Base-by-base conservation (phyloP, 78 protist species). In the Dictyostelium brefeldianum region DNA sequence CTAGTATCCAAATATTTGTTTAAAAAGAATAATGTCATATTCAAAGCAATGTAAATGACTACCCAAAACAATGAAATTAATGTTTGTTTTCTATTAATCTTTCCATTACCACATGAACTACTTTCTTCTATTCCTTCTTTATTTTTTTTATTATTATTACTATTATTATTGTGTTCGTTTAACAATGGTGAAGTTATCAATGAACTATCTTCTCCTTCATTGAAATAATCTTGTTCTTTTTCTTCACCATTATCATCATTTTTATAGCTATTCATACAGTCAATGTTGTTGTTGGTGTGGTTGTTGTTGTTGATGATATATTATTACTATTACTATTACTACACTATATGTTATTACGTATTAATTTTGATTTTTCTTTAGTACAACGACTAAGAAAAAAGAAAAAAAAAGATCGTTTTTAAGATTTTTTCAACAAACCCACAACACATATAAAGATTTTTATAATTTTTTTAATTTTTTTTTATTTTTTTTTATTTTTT, bases 1-100 rank as follows among this genome's bases (percentile, higher is more conserved):
- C 47, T 75, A 10, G 14, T n/a, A 25, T 59, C 22, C 15, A 87
- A 27, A 62, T 87, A 87, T 50, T 87, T 87, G 64, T 87, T 87
- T 5, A 77, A 14, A 27, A 87, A 43, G 14, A 18, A 20, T 53
- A 87, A 50, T 10, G 46, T 20, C 57, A 87, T 25, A 64, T 87
- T 87, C 8, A 87, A n/a, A 6, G 41, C 8, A 1, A 74, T 36
- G 65, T 77, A 87, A 17, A 36, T 18, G 4, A 87, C 11, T 3
- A 87, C 62, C 83, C 83, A 87, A 48, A 75, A 48, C 25, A n/a
- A 18, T 22, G 81, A 25, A 25, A 25, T 53, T 10, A 75, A 48
- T 65, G n/a, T 31, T 27, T 65, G 22, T 46, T 27, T 29, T 29
- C 17, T 65, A 29, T 14, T 51, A 51, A 14, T 51, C 10, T 51